These are phyloP conservation scores for Camellia granthamiana DNA, from an alignment of 148 eudicot genomes.

Conservation along the genomic window DNA sequence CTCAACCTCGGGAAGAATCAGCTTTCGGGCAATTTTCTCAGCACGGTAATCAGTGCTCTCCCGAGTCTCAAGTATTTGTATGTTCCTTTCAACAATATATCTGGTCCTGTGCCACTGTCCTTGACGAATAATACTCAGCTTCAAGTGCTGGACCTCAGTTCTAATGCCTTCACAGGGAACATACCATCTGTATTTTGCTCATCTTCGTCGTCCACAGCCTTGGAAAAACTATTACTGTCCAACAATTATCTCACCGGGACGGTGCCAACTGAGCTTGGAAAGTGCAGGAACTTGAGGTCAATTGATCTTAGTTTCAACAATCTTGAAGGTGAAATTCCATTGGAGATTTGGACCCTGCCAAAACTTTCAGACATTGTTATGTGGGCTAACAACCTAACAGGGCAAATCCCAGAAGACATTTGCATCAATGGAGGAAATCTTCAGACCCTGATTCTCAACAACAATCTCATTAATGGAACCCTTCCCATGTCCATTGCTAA, in stretches of 20 bases:
- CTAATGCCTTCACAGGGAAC: constrained; percentile 42
- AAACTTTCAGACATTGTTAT: constrained; percentile 66
- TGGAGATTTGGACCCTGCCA: constrained; percentile 56
- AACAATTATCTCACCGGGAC: constrained; percentile 56
- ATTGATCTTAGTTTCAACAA: constrained; percentile 87
- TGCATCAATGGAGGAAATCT: constrained; percentile 51
- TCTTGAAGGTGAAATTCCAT: constrained; percentile 56
- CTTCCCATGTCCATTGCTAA: constrained; percentile 64
- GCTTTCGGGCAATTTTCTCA: constrained; percentile 45
- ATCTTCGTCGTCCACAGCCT: constrained; percentile 12
- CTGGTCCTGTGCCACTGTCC: constrained; percentile 39
- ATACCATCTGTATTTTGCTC: constrained; percentile 48
- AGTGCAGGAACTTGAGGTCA: constrained; percentile 56
- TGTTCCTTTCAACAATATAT: constrained; percentile 45
- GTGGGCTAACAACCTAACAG: constrained; percentile 82
- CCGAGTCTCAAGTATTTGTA: constrained; percentile 39
- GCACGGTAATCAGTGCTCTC: constrained; percentile 30
- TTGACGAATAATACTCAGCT: constrained; percentile 38
- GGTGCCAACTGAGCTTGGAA: constrained; percentile 57
- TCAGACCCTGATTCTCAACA: constrained; percentile 76
- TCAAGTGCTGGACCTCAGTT: constrained; percentile 50
- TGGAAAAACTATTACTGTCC: constrained; percentile 55
- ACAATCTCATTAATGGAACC: constrained; percentile 65
- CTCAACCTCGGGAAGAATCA: constrained; percentile 44
- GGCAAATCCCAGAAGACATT: constrained; percentile 79